Percentiles rank a stretch among this genome's conserved stretches.
Conservation (phyloP, 1,284 basidiomycete species). For the Ganoderma resinaceum region DNA sequence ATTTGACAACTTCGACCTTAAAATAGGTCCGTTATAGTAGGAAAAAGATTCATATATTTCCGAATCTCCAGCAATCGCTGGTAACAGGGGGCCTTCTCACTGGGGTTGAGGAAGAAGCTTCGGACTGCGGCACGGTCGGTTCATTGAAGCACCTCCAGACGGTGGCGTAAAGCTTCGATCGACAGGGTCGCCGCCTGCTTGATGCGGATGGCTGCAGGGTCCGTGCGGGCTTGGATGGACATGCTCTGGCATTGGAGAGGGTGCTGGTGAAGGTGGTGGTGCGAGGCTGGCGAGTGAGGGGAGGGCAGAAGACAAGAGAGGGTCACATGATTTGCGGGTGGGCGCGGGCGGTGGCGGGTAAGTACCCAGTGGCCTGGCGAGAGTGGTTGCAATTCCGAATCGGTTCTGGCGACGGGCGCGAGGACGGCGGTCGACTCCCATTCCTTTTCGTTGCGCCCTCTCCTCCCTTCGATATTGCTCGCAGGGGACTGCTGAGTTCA, state of each 20-base stretch:
- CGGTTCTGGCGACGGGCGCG: slow-evolving; percentile 21
- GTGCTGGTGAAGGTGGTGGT: not conserved
- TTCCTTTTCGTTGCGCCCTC: slow-evolving; percentile 1
- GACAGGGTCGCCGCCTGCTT: not conserved
- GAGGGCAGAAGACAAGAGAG: not conserved
- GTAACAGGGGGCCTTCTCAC: no score
- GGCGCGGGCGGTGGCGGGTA: slow-evolving; percentile 24
- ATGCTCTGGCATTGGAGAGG: not conserved
- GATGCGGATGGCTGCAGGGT: not conserved
- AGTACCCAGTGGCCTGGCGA: slow-evolving; percentile 14
- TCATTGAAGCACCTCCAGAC: not conserved
- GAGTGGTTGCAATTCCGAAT: slow-evolving; percentile 21
- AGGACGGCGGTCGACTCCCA: not conserved
- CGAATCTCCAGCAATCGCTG: no score
- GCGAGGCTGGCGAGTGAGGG: not conserved
- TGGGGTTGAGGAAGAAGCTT: slow-evolving; percentile 2
- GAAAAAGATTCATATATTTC: no score
- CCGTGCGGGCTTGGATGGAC: not conserved
- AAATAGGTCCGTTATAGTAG: no score
- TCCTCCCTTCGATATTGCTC: slow-evolving; percentile 3
- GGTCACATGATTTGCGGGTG: slow-evolving; percentile 28
- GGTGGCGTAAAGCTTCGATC: slow-evolving; percentile 3
- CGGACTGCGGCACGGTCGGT: slow-evolving; percentile 2
- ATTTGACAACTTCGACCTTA: no score
- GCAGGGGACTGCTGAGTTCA: slow-evolving; percentile 18